Evolutionary conservation across 2,329 filamentous ascomycete genomes (phyloP).

Genomic region (Clonostachys rhizophaga): DNA sequence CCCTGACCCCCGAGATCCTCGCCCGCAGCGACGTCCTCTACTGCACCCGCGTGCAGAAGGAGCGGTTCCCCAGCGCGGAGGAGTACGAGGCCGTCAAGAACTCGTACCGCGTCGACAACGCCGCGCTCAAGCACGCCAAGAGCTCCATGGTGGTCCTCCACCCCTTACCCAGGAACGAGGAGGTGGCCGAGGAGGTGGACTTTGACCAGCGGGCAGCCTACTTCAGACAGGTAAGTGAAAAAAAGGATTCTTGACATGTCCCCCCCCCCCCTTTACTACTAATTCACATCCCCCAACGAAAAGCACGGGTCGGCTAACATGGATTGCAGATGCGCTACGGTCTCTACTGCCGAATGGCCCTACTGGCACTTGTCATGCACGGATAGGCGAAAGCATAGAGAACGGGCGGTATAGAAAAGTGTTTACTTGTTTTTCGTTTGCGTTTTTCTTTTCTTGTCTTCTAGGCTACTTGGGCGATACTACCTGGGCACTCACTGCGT

Average conservation of each 20-base stretch:
- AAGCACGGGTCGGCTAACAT: not conserved
- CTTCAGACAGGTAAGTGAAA: conserved; percentile 87
- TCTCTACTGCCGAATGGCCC: conserved; percentile 95
- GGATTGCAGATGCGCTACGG: conserved; percentile 83
- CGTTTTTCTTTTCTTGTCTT: not conserved
- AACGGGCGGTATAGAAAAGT: not conserved
- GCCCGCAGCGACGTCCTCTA: conserved; percentile 88
- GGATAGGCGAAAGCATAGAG: not conserved
- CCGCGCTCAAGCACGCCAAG: conserved; percentile 87
- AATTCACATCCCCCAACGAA: not conserved
- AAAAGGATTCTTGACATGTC: not conserved
- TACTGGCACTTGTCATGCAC: conserved; percentile 85
- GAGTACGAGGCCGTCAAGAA: conserved; percentile 88
- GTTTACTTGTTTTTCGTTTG: not conserved
- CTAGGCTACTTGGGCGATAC: not conserved
- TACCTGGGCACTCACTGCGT: conserved; percentile 4
- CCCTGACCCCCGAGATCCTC: conserved; percentile 82
- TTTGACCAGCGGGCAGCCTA: conserved; percentile 96
- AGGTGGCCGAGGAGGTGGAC: conserved; percentile 94
- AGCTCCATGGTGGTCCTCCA: conserved; percentile 92
- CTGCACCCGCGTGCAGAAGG: conserved; percentile 94
- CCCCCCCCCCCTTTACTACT: not conserved
- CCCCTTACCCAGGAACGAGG: conserved; percentile 86
- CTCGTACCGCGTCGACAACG: conserved; percentile 84
- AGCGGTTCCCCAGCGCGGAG: conserved; percentile 77